Evolutionary conservation across 768 basidiomycete genomes (phyloP), one percentile per base, ranked within the genome.

Genomic region (Mycena alexandri): DNA sequence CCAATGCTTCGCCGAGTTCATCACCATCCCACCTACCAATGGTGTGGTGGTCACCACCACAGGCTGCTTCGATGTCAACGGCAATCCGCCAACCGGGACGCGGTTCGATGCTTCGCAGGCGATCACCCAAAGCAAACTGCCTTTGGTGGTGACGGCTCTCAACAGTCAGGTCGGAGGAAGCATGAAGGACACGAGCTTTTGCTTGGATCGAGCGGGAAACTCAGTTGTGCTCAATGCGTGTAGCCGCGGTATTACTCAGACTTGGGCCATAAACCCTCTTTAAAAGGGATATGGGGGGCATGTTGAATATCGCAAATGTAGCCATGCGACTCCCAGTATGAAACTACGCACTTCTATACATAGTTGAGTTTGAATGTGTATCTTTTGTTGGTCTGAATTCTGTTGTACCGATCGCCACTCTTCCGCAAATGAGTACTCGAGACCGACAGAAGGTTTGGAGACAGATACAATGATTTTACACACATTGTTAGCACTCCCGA

Each of bases 121-220:
- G 24, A 58, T 58, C 42, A 58, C 43, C 56, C 56, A 44, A 46
- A 46, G 19, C 56, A 58, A 58, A 44, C 56, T 58, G 25, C 56
- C 56, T 25, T 44, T 58, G 56, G 56, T 58, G 56, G 43, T 58
- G 43, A 58, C 56, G 22, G 56, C 42, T 29, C 42, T 58, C 56
- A 58, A 58, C 56, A 58, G 34, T 34, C 56, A 46, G 42, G 19
- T 46, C 29, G 54, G 54, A 55, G 22, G 19, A 17, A 19, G 7
- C n/a, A n/a, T n/a, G n/a, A 21, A 3, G 43, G 19, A 58, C 56
- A 58, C 56, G 43, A 25, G 44, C 56, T 58, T 58, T 46, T 58
- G 56, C 56, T 44, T 58, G 56, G 43, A 58, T 29, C 56, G 17
- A 44, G 29, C 24, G 25, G 56, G 43, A 58, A 58, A 43, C 44